These are phyloP conservation scores for Pleurotus citrinopileatus DNA, from an alignment of 768 basidiomycete genomes.

Conservation along the genomic window DNA sequence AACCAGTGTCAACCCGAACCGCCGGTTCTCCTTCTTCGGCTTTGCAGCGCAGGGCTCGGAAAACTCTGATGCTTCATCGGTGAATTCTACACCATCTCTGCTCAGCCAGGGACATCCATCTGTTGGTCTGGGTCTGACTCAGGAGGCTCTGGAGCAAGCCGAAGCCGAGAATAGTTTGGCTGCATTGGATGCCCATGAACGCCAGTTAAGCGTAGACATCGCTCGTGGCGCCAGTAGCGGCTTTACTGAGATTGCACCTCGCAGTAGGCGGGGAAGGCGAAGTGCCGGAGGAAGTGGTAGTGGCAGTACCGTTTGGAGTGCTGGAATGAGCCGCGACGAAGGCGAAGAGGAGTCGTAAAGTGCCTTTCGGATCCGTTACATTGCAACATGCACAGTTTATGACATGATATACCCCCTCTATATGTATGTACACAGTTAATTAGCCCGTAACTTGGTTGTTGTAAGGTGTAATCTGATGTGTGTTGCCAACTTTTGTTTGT, in stretches of 20 bases:
- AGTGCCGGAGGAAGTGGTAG: slow-evolving; percentile 66
- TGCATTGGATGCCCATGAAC: slow-evolving; percentile 79
- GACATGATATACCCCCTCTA: not conserved
- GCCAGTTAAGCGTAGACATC: slow-evolving; percentile 66
- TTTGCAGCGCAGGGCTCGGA: slow-evolving; percentile 39
- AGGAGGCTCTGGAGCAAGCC: slow-evolving; percentile 74
- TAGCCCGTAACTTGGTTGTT: not conserved
- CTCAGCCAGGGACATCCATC: slow-evolving; percentile 21
- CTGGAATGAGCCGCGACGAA: slow-evolving; percentile 69
- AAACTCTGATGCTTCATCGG: slow-evolving; percentile 46
- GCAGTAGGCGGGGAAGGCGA: slow-evolving; percentile 54
- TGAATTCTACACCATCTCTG: slow-evolving; percentile 39
- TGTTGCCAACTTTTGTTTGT: too few species aligned
- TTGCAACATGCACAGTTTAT: not conserved
- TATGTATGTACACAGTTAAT: not conserved
- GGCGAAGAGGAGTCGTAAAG: slow-evolving; percentile 32
- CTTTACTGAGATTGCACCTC: slow-evolving; percentile 72
- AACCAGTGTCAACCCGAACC: slow-evolving; percentile 20
- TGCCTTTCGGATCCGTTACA: not conserved
- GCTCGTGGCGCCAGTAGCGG: slow-evolving; percentile 71
- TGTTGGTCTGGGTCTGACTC: slow-evolving; percentile 48
- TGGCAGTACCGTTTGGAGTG: slow-evolving; percentile 84
- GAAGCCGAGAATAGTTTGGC: slow-evolving; percentile 76
- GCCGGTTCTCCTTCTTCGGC: slow-evolving; percentile 74
- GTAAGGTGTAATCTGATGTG: too few species aligned